Evolutionary conservation across 345 rosid species (phyloP), one percentile per base, ranked within the genome.

Genomic region (Carallia pectinifolia): DNA sequence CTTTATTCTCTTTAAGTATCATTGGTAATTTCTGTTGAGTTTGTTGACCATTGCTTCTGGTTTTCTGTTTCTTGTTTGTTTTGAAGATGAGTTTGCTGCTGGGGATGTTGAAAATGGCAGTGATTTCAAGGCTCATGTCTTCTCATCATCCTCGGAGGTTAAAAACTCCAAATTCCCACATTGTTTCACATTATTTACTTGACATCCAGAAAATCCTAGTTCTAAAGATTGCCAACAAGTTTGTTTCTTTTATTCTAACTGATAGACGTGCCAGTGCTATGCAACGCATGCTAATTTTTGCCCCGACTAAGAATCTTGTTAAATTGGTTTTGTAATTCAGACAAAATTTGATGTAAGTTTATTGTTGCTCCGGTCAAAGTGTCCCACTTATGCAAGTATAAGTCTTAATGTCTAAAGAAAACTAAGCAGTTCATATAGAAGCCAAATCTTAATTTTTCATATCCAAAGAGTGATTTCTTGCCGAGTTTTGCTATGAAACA

Each of bases 121-220:
- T 47, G 86, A 82, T 39, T 80, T 71, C 29, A 82, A 83, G 73
- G 87, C 77, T 77, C 88, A 76, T 23, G 86, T 87, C 47, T 87
- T 85, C 78, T 79, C 81, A n/a, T 85, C 92, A 39, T 83, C 90
- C 58, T 77, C 83, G 8, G 93, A 88, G 87, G 93, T 88, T 54
- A 38, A 71, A 68, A 67, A 54, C 67, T 61, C 73, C 44, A 8
- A 4, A 54, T 52, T 52, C 58, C 33, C 23, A 56, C 33, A 7
- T 27, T 53, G 6, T n/a, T 37, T 29, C 30, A 15, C 3, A 13
- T 30, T 17, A 2, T 65, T 27, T 17, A 4, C 5, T 7, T 56
- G 8, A 12, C 33, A 27, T 23, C 31, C 23, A 3, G 60, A 56
- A 27, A 56, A 27, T 56, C 33, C 9, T 56, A 30, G 33, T 55